phyloP scores from a whole-genome alignment of 257 asterid genomes.

The Capsicum baccatum region DNA sequence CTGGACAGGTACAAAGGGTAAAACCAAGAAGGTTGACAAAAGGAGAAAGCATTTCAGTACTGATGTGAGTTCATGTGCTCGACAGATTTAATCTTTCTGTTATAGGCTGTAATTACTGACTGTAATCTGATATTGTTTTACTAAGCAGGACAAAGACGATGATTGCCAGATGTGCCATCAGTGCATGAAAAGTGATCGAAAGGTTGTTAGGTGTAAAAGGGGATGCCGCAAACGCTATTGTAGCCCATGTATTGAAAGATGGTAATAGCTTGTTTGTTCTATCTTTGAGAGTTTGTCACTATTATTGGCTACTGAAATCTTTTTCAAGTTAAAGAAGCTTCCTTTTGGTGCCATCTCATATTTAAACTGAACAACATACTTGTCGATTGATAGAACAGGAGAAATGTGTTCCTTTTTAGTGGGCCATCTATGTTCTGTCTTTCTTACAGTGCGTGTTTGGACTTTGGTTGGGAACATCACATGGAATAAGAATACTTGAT shows the following conservation, averaged over 20 bases:
- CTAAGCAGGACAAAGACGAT: slow-evolving; percentile 49
- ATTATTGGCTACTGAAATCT: neutral
- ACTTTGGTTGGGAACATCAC: neutral
- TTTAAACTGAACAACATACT: neutral
- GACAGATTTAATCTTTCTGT: neutral
- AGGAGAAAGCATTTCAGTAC: slow-evolving; percentile 40
- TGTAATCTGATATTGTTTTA: slow-evolving; percentile 23
- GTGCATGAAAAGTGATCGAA: slow-evolving; percentile 55
- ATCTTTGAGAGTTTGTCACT: neutral
- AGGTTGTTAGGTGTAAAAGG: slow-evolving; percentile 55
- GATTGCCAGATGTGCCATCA: slow-evolving; percentile 70
- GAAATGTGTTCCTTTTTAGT: neutral
- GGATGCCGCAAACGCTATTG: slow-evolving; percentile 55
- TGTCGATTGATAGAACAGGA: neutral
- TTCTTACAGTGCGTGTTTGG: neutral
- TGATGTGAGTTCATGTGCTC: slow-evolving; percentile 46
- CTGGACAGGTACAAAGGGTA: neutral
- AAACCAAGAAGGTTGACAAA: slow-evolving; percentile 7
- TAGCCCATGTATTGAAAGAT: slow-evolving; percentile 43
- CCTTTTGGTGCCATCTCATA: neutral
- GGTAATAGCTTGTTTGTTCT: slow-evolving; percentile 38
- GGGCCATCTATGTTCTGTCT: neutral
- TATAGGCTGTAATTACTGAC: slow-evolving; percentile 7
- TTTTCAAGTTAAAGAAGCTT: neutral
- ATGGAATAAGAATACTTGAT: neutral